phyloP scores from a whole-genome alignment of 2,329 filamentous ascomycete genomes.

The Fusarium succisae region DNA sequence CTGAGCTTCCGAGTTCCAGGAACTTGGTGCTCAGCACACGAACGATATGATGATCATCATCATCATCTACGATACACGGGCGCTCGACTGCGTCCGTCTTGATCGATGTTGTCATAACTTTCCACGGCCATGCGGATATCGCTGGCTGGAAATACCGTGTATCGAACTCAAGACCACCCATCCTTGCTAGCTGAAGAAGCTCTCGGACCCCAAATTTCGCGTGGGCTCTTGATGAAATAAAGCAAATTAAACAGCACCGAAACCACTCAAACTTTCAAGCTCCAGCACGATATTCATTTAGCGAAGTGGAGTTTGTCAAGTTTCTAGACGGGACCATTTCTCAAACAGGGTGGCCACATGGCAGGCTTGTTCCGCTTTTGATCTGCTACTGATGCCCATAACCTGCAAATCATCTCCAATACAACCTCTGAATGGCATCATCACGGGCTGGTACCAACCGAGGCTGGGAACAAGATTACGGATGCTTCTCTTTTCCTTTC shows the following conservation, averaged over 20 bases:
- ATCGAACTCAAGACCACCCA: neutral
- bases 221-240: slow-evolving; percentile 38
- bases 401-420: slow-evolving; percentile 12
- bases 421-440: slow-evolving; percentile 10
- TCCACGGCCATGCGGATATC: neutral
- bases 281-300: neutral
- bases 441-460: neutral
- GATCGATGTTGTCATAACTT: neutral
- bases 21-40: neutral
- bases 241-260: slow-evolving; percentile 36
- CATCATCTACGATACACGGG: slow-evolving; percentile 8
- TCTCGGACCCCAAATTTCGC: slow-evolving; percentile 30
- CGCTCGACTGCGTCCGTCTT: slow-evolving; percentile 9
- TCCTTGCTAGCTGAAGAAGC: slow-evolving; percentile 22
- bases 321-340: slow-evolving; percentile 12
- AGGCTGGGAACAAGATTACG: neutral
- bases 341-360: slow-evolving; percentile 38
- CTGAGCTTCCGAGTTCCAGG: slow-evolving; percentile 1
- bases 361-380: slow-evolving; percentile 29
- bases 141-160: neutral
- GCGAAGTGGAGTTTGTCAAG: slow-evolving; percentile 18
- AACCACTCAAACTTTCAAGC: slow-evolving; percentile 15
- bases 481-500: neutral
- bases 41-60: slow-evolving; percentile 3
- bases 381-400: slow-evolving; percentile 9